Evolutionary conservation across 192 early-diverging fungal species (phyloP), one percentile per base, ranked within the genome.

Genomic region (Podochytrium sp.): DNA sequence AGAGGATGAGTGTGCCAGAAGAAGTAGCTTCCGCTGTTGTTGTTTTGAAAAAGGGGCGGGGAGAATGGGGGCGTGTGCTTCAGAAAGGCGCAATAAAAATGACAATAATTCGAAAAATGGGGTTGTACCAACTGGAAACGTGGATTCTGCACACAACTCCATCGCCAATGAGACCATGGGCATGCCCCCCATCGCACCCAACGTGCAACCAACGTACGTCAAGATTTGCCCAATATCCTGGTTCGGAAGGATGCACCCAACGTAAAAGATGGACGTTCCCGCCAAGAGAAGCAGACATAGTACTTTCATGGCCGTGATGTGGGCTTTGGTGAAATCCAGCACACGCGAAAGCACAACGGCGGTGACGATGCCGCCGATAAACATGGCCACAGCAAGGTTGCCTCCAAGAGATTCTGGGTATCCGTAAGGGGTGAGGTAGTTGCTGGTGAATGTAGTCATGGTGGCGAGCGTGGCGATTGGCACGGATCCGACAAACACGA

Each of bases 291-390:
- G 25, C 10, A 64, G 16, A 4, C 37, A 33, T 25, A 68, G 55
- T 7, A 79, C 23, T 63, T 84, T 85, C 34, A 87, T 27, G 3
- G 86, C 49, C 4, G 71, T 37, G 33, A 78, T 82, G 71, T 87
- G 87, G 42, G 72, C 75, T 73, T 89, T 89, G 33, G 83, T 87
- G 16, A 74, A 66, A 66, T 91, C 90, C 57, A 90, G 78, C 32
- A 86, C 74, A 18, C 79, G 73, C 2, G 83, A 82, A 14, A 84
- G 75, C 32, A 81, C 55, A n/a, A 80, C 75, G 12, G 90, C 84
- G 32, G 85, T 82, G 7, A 91, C 76, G 20, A 91, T 56, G 41
- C 90, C 90, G 59, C 80, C 83, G n/a, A 84, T 74, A 61, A 91
- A 78, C 71, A 83, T 84, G 20, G 81, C 80, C 0, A 82, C 83